Evolutionary conservation across 495 filamentous ascomycete genomes (phyloP).

Genomic region (Aspergillus biplanus): DNA sequence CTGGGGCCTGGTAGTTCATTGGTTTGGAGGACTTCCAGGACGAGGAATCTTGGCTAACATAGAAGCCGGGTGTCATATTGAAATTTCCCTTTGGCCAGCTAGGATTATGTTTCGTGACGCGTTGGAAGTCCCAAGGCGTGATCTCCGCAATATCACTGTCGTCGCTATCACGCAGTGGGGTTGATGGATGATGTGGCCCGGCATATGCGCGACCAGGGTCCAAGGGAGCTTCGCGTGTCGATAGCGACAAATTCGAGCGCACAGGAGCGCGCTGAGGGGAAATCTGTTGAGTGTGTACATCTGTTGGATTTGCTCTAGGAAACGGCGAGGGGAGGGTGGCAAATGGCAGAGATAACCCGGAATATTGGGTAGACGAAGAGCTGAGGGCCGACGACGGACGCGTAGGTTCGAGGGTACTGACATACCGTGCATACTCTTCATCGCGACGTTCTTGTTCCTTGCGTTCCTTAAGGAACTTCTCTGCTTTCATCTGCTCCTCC

Average conservation of each 20-base stretch:
- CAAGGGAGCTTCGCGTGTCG: neutral
- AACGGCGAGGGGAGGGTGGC: neutral
- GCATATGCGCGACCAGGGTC: neutral
- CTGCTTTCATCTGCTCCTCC: slow-evolving; percentile 42
- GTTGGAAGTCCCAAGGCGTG: slow-evolving; percentile 23
- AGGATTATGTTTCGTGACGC: slow-evolving; percentile 4
- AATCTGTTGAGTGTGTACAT: neutral
- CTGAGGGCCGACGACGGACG: slow-evolving; percentile 18
- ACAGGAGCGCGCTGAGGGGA: neutral
- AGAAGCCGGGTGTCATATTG: neutral
- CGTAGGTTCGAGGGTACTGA: slow-evolving; percentile 24
- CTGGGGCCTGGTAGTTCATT: neutral
- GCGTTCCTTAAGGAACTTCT: slow-evolving; percentile 36
- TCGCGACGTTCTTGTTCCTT: slow-evolving; percentile 49
- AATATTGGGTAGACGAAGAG: slow-evolving; percentile 15
- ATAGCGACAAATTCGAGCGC: neutral
- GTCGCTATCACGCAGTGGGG: slow-evolving; percentile 24
- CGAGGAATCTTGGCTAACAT: neutral
- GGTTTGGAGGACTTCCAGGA: neutral
- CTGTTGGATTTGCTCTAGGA: neutral
- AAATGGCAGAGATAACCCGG: slow-evolving; percentile 7
- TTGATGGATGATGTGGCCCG: neutral
- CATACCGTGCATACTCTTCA: slow-evolving; percentile 49
- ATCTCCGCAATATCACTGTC: slow-evolving; percentile 39
- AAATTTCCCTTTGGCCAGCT: neutral